A percentile compares a stretch with the other conserved stretches of the same genome.
Evolutionary conservation across 208 protist genomes (phyloP).

Genomic region (Zelonia costaricensis): DNA sequence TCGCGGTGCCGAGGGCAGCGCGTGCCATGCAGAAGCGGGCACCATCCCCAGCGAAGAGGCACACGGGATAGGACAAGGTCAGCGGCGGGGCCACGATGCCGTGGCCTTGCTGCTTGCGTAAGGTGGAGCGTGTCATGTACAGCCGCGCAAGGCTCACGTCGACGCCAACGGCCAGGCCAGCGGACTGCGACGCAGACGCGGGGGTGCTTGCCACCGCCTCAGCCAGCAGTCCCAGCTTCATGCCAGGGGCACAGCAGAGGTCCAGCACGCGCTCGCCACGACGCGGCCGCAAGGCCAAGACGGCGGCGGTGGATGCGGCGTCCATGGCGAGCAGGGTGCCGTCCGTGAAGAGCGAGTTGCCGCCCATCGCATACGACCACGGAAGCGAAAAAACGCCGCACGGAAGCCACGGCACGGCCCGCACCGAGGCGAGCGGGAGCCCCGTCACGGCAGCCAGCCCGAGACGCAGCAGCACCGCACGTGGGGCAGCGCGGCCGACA

Average conservation of each 20-base stretch:
- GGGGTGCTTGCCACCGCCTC: constrained; percentile 37
- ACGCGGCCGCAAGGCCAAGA: constrained; percentile 67
- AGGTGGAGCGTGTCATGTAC: constrained; percentile 45
- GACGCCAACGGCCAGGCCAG: constrained; percentile 66
- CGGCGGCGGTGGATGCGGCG: constrained; percentile 78
- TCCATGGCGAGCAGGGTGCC: constrained; percentile 80
- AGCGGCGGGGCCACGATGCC: too few relatives aligned
- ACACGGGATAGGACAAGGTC: constrained; percentile 20
- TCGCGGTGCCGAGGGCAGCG: constrained; percentile 6
- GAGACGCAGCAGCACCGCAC: constrained; percentile 9
- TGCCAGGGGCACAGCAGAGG: constrained; percentile 86
- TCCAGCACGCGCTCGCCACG: constrained; percentile 74
- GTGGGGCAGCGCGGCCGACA: background rate
- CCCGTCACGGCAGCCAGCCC: constrained; percentile 31
- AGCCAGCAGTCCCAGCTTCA: constrained; percentile 78
- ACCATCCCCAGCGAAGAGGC: constrained; percentile 61
- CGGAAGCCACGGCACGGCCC: constrained; percentile 63
- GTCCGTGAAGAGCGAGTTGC: constrained; percentile 30
- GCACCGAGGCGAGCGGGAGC: constrained; percentile 23
- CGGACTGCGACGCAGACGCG: background rate
- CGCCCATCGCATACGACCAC: constrained; percentile 28
- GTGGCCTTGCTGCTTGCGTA: constrained; percentile 42
- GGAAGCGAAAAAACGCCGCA: constrained; percentile 53
- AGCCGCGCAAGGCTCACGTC: constrained; percentile 70
- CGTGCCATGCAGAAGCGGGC: constrained; percentile 12